Conservation (phyloP, 441 rosid species). For the Gossypium schwendimanii region DNA sequence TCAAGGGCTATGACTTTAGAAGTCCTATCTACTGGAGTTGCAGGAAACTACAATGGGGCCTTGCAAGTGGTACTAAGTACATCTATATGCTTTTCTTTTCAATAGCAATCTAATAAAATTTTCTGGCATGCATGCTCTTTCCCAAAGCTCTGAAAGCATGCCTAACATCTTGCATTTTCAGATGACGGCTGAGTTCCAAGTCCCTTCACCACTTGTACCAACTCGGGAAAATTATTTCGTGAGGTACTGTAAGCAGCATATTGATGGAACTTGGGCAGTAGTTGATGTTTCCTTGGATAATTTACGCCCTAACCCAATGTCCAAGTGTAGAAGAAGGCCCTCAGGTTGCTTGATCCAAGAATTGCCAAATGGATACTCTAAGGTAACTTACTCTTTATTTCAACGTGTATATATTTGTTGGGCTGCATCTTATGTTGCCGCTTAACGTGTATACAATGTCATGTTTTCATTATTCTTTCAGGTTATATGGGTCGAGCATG, state of each 20-base stretch:
- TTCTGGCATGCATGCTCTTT: neutral
- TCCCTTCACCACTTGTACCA: slow-evolving; percentile 85
- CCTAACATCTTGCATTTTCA: slow-evolving; percentile 7
- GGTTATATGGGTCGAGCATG: slow-evolving; percentile 96
- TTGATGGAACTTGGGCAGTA: slow-evolving; percentile 88
- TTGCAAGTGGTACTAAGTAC: slow-evolving; percentile 77
- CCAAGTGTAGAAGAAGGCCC: slow-evolving; percentile 81
- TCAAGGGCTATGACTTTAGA: slow-evolving; percentile 85
- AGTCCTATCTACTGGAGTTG: slow-evolving; percentile 92
- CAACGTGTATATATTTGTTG: neutral
- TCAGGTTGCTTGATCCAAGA: slow-evolving; percentile 91
- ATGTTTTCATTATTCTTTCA: slow-evolving; percentile 19
- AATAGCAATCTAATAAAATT: neutral
- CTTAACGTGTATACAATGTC: neutral
- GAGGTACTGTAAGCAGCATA: slow-evolving; percentile 88
- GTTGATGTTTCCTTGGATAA: slow-evolving; percentile 90
- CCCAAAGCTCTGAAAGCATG: neutral
- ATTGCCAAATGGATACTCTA: slow-evolving; percentile 84
- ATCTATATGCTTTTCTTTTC: neutral
- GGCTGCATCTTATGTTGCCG: too few species aligned
- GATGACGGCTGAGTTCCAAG: slow-evolving; percentile 97
- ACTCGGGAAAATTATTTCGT: slow-evolving; percentile 81
- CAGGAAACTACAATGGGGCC: slow-evolving; percentile 94
- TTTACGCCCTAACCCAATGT: slow-evolving; percentile 41
- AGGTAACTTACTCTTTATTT: slow-evolving; percentile 37